Evolutionary conservation across 2,329 filamentous ascomycete genomes (phyloP), one percentile per base, ranked within the genome.

Genomic region (Aureobasidium musti): DNA sequence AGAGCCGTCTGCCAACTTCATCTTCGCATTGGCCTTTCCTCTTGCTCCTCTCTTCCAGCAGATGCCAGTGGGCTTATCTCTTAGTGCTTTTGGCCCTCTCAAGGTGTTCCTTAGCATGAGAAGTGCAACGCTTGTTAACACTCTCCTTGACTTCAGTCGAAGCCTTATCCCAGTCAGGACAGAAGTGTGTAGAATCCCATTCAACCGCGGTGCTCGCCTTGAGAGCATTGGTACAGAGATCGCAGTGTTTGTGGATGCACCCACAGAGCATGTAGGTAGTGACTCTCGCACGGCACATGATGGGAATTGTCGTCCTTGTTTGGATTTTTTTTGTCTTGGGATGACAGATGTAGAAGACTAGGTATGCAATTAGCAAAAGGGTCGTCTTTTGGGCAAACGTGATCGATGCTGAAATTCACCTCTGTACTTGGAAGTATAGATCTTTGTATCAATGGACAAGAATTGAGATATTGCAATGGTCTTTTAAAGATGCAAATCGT

Each of bases 241-340:
- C 57, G 17, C 19, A 5, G 28, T 28, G 23, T 13, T 49, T 47
- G 5, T 47, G 26, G 5, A 49, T 10, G 5, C 43, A 61, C 28
- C 57, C 43, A n/a, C 57, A 61, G n/a, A 47, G 26, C 11, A 17
- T 17, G 28, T 47, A 61, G 3, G 57, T 61, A 10, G 57, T 61
- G 6, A 30, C 23, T 23, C 57, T 26, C 26, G 57, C 57, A 14
- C 43, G 57, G 11, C 57, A 61, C 57, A 61, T 49, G 26, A 7
- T 61, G 39, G 6, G 23, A 7, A 6, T 21, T 33, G 23, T 30
- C 23, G 54, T 6, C 30, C 3, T 10, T 11, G 35, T 5, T 17
- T 28, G 33, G 5, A 4, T 37, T n/a, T 10, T 11, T 21, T 5
- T 17, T 28, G 33, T 13, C 10, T 37, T n/a, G 5, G 52, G 23